Conservation (phyloP, 179 eudicot genomes). For the Silene vulgaris region DNA sequence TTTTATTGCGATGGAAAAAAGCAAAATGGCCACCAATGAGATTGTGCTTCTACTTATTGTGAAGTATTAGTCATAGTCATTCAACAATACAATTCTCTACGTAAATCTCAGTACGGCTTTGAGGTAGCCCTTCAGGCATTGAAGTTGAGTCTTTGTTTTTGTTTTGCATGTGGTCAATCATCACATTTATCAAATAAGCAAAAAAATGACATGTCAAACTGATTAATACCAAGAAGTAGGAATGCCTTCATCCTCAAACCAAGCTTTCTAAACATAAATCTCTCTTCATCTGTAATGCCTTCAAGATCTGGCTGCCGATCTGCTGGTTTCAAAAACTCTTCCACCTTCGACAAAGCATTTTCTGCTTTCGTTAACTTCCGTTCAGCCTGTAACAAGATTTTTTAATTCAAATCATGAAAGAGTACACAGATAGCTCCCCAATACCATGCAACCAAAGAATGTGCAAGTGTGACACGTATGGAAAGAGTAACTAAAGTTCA, state of each 20-base stretch:
- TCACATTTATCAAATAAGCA: conserved; percentile 17
- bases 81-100: neutral
- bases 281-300: conserved; percentile 90
- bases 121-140: neutral
- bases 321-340: conserved; percentile 61
- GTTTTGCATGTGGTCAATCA: neutral
- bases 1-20: too few species aligned
- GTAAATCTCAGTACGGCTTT: neutral
- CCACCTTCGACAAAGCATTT: conserved; percentile 65
- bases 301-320: conserved; percentile 59
- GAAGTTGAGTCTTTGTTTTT: neutral
- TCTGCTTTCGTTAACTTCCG: conserved; percentile 67
- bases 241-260: conserved; percentile 91
- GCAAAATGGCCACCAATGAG: neutral
- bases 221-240: conserved; percentile 69
- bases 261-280: conserved; percentile 86
- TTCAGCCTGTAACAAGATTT: conserved; percentile 54
- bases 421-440: neutral
- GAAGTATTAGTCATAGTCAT: neutral
- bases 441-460: neutral
- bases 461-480: neutral
- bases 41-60: neutral
- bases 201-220: neutral
- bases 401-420: conserved; percentile 2
- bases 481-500: neutral